phyloP scores from a whole-genome alignment of 306 rosid species.

The Mimosa pudica region DNA sequence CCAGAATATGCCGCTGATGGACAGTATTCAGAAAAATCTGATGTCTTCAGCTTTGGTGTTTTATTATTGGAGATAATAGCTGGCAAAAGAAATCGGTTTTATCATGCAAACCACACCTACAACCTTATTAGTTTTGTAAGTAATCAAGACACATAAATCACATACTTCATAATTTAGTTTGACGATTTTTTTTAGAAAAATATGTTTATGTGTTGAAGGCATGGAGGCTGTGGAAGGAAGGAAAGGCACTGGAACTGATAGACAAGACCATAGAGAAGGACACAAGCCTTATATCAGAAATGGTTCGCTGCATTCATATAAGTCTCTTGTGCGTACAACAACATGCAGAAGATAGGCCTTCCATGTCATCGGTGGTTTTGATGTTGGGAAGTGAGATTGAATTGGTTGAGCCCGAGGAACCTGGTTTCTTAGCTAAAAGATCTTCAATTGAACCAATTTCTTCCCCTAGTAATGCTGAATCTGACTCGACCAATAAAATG shows the following conservation, averaged over 20 bases:
- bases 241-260: slow-evolving; percentile 35
- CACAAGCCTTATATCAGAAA: slow-evolving; percentile 8
- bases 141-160: no score
- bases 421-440: slow-evolving; percentile 34
- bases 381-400: slow-evolving; percentile 37
- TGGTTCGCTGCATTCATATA: slow-evolving; percentile 43
- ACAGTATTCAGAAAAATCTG: slow-evolving; percentile 32
- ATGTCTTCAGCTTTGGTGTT: slow-evolving; percentile 24
- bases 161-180: no score
- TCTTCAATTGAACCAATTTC: not conserved
- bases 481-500: slow-evolving; percentile 18
- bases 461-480: slow-evolving; percentile 22
- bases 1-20: slow-evolving; percentile 48
- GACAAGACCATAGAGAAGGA: slow-evolving; percentile 22
- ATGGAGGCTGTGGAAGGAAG: slow-evolving; percentile 49
- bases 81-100: slow-evolving; percentile 45
- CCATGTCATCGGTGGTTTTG: slow-evolving; percentile 24
- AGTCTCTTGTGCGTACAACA: slow-evolving; percentile 51
- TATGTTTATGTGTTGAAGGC: slow-evolving; percentile 34
- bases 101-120: slow-evolving; percentile 19
- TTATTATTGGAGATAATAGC: slow-evolving; percentile 43
- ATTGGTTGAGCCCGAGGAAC: slow-evolving; percentile 43
- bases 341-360: slow-evolving; percentile 27
- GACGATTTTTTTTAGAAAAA: not conserved
- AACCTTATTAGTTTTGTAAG: slow-evolving; percentile 47